These are phyloP conservation scores for Pholiota conissans DNA, from an alignment of 768 basidiomycete genomes.

Conservation along the genomic window DNA sequence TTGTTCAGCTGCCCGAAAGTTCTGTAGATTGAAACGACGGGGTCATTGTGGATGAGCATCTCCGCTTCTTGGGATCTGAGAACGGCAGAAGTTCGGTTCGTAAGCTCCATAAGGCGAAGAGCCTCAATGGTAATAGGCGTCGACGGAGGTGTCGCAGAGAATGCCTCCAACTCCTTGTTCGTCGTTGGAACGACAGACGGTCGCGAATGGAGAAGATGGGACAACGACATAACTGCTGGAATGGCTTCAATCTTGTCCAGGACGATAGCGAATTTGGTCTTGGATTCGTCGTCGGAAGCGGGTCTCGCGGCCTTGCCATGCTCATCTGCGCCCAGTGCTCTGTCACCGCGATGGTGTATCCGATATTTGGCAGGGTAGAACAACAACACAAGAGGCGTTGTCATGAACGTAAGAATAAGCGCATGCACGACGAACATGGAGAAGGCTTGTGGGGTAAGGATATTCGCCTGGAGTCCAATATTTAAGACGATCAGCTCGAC, in stretches of 20 bases:
- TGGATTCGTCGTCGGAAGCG: conserved; percentile 39
- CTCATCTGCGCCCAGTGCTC: conserved; percentile 22
- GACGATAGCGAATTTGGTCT: conserved; percentile 68
- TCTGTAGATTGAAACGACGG: conserved; percentile 70
- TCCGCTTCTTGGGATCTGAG: conserved; percentile 81
- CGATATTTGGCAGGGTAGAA: conserved; percentile 76
- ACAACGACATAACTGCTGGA: conserved; percentile 78
- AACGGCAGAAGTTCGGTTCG: conserved; percentile 84
- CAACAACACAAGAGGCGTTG: conserved; percentile 76
- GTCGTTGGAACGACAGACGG: conserved; percentile 12
- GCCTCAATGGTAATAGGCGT: conserved; percentile 58
- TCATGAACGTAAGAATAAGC: conserved; percentile 76
- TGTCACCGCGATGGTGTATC: conserved; percentile 26
- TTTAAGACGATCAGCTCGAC: conserved; percentile 94
- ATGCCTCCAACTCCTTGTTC: conserved; percentile 24
- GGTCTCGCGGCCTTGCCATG: conserved; percentile 8
- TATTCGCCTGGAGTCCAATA: conserved; percentile 70
- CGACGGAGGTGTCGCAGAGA: neutral
- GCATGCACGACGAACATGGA: conserved; percentile 89
- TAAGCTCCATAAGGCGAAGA: conserved; percentile 87
- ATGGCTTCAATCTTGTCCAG: conserved; percentile 82
- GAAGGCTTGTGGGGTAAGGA: conserved; percentile 68
- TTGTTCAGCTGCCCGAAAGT: conserved; percentile 76
- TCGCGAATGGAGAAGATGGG: conserved; percentile 57
- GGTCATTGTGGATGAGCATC: conserved; percentile 65